Evolutionary conservation across 192 early-diverging fungal genomes (phyloP).

Genomic region (Mortierella alpina): DNA sequence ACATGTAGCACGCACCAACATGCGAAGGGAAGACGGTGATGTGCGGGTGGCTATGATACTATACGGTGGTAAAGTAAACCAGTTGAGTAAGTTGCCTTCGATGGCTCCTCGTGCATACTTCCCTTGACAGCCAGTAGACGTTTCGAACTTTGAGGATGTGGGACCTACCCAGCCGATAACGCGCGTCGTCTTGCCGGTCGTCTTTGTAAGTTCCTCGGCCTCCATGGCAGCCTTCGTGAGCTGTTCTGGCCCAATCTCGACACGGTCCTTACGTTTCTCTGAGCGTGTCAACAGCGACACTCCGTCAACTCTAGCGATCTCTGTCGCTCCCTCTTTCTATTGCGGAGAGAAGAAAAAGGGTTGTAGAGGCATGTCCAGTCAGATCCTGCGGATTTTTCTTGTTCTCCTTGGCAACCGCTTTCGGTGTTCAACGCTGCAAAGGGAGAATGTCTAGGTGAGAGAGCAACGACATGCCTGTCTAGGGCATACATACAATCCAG

Average conservation of each 20-base stretch:
- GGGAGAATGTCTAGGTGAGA: not conserved
- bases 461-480: not conserved
- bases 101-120: not conserved
- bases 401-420: not conserved
- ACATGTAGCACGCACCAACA: slow-evolving; percentile 38
- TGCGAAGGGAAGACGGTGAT: slow-evolving; percentile 67
- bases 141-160: not conserved
- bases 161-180: slow-evolving; percentile 65
- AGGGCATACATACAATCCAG: slow-evolving; percentile 55
- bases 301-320: slow-evolving; percentile 55
- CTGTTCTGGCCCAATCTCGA: slow-evolving; percentile 64
- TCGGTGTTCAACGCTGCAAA: not conserved
- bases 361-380: no score
- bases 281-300: slow-evolving; percentile 58
- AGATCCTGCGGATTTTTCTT: not conserved
- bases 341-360: no score
- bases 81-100: not conserved
- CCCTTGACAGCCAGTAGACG: not conserved
- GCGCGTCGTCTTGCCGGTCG: slow-evolving; percentile 45
- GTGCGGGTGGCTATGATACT: slow-evolving; percentile 69
- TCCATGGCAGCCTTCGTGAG: slow-evolving; percentile 59
- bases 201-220: slow-evolving; percentile 60
- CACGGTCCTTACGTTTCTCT: slow-evolving; percentile 65
- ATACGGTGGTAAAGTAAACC: not conserved
- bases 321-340: slow-evolving; percentile 35